These are phyloP conservation scores for Yarrowia sp. DNA, from an alignment of 805 yeast genomes.

Conservation along the genomic window DNA sequence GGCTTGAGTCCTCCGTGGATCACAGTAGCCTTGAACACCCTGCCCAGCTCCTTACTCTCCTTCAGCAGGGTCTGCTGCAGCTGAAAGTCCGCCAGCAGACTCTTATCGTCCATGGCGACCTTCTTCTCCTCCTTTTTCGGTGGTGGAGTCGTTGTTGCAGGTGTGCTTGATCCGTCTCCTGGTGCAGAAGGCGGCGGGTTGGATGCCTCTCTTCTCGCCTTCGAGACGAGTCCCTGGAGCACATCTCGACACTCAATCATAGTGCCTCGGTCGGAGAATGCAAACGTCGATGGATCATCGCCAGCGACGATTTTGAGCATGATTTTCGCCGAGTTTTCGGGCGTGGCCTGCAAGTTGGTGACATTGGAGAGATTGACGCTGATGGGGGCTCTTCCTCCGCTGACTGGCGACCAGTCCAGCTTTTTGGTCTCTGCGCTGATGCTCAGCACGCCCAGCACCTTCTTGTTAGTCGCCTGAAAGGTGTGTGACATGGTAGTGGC, in stretches of 20 bases:
- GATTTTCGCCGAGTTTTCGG: constrained; percentile 64
- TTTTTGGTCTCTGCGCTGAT: constrained; percentile 13
- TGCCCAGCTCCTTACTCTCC: constrained; percentile 65
- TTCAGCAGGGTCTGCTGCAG: constrained; percentile 75
- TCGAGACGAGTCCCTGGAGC: constrained; percentile 6
- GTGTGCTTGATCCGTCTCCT: constrained; percentile 13
- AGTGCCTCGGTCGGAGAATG: constrained; percentile 21
- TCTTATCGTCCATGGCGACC: constrained; percentile 51
- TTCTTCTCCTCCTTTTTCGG: constrained; percentile 37
- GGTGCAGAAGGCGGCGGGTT: background rate
- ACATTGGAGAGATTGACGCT: constrained; percentile 10
- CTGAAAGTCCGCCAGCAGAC: constrained; percentile 64
- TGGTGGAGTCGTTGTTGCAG: constrained; percentile 38
- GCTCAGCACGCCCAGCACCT: constrained; percentile 22
- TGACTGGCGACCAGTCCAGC: constrained; percentile 19
- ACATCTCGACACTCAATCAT: constrained; percentile 25
- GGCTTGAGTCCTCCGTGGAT: constrained; percentile 67
- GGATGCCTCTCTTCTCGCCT: constrained; percentile 17
- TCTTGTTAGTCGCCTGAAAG: constrained; percentile 23
- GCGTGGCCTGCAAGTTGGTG: constrained; percentile 60
- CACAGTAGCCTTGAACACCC: constrained; percentile 83
- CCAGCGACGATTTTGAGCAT: constrained; percentile 53
- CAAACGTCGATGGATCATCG: constrained; percentile 5
- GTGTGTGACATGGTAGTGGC: constrained; percentile 12
- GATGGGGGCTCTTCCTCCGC: constrained; percentile 18